phyloP scores from a whole-genome alignment of 495 filamentous ascomycete species.

The Rhypophila decipiens region DNA sequence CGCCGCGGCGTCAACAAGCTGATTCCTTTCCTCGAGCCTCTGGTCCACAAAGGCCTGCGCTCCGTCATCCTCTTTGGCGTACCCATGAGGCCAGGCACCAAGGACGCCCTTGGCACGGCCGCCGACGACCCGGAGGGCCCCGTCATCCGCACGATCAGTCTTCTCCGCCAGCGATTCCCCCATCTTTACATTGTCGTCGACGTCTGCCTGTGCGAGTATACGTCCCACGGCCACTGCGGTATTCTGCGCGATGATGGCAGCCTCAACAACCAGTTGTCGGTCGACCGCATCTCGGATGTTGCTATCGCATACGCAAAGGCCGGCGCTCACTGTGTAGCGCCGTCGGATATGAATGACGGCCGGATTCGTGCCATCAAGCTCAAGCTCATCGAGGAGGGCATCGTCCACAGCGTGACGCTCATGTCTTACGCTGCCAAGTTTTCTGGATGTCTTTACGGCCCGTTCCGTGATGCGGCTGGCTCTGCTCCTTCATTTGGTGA shows the following conservation, averaged over 20 bases:
- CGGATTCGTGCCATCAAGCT: conserved; percentile 94
- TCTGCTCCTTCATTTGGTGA: conserved; percentile 91
- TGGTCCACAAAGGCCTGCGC: conserved; percentile 79
- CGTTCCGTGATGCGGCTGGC: conserved; percentile 93
- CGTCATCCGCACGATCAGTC: conserved; percentile 76
- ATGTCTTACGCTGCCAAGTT: conserved; percentile 99
- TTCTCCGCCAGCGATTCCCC: conserved; percentile 77
- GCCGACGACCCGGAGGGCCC: conserved; percentile 91
- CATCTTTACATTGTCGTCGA: conserved; percentile 83
- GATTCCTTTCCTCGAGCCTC: conserved; percentile 73
- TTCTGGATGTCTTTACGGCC: conserved; percentile 90
- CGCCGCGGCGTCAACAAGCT: conserved; percentile 84
- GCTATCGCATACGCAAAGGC: conserved; percentile 88
- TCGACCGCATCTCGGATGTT: conserved; percentile 89
- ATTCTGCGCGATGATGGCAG: conserved; percentile 87
- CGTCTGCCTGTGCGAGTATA: conserved; percentile 98
- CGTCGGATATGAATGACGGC: conserved; percentile 98
- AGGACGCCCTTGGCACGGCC: conserved; percentile 87
- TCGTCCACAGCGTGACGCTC: conserved; percentile 80
- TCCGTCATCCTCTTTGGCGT: conserved; percentile 97
- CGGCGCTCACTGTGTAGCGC: conserved; percentile 93
- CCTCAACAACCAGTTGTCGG: conserved; percentile 85
- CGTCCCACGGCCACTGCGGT: conserved; percentile 96
- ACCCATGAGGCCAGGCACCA: conserved; percentile 67
- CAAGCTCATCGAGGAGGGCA: conserved; percentile 84